A percentile compares a stretch with the other conserved stretches of the same genome.
These are phyloP conservation scores for Wallacemonas collosoma DNA, from an alignment of 208 protist genomes.

Conservation along the genomic window DNA sequence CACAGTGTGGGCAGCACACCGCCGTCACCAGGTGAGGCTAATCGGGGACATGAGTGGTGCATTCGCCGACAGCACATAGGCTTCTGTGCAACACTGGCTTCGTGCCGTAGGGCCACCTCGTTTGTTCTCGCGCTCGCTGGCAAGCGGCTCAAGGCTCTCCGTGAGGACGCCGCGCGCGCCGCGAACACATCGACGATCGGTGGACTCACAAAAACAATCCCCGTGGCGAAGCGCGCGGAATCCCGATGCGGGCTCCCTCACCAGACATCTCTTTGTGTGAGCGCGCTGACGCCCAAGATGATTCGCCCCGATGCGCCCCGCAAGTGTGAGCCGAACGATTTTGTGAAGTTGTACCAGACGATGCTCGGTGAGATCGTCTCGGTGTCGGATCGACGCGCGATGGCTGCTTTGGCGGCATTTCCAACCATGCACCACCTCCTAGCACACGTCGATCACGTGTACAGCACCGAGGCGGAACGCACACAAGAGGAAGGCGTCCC, in stretches of 20 bases:
- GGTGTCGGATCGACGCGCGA: constrained; percentile 54
- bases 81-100: neutral
- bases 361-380: constrained; percentile 73
- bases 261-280: neutral
- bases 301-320: constrained; percentile 51
- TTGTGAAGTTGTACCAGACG: constrained; percentile 63
- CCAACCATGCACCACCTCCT: constrained; percentile 69
- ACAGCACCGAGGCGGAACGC: neutral
- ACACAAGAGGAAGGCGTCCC: neutral
- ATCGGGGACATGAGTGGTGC: no score
- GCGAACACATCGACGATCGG: neutral
- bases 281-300: neutral
- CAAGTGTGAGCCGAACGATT: constrained; percentile 73
- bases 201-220: neutral
- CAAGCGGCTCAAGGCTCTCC: constrained; percentile 14
- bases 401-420: constrained; percentile 55
- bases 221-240: neutral
- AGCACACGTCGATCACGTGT: constrained; percentile 35
- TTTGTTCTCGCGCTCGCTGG: constrained; percentile 8
- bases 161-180: neutral
- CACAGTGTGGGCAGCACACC: neutral
- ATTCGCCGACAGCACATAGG: neutral
- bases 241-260: no score
- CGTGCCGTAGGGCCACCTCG: neutral
- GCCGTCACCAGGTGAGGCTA: no score